Evolutionary conservation across 257 asterid genomes (phyloP), one percentile per base, ranked within the genome.

Genomic region (Solanum virginianum): DNA sequence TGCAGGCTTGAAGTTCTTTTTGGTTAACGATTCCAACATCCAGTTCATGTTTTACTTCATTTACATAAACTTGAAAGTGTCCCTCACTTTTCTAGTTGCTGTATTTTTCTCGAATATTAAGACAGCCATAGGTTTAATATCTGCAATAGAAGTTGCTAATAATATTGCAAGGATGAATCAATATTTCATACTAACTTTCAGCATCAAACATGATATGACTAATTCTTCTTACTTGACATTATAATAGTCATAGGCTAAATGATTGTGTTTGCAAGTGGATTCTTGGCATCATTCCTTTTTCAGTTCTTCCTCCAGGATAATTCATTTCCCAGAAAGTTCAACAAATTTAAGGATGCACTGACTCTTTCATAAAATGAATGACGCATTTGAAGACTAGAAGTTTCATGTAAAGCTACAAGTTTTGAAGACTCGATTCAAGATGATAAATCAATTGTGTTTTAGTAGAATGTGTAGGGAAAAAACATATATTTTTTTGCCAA

Each of bases 21-120:
- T 93, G 4, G 90, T 93, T 41, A 97, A 97, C 70, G 97, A 90
- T 89, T 95, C 94, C 87, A 90, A 94, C 91, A 95, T 97, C 94
- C 98, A 95, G 90, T 91, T 93, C 66, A 96, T 92, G 75, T 97
- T 97, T 86, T 97, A 92, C 86, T 95, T 95, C 92, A 88, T 97
- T 91, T 97, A 92, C 93, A 90, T 95, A 89, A 97, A 97, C 94
- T 87, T 97, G 97, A 98, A 97, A 93, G 88, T 92, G 77, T 85
- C 96, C 56, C 85, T 93, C 90, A 97, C 99, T 75, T 97, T 97
- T 87, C 96, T 94, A 55, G 96, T 91, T 79, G 97, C 99, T 89
- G 93, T 92, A 82, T 81, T 92, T 83, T 97, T 97, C 88, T 91
- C 97, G 20, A 91, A 88, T 59, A 91, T 88, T 91, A 94, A 90